Evolutionary conservation across 148 eudicot species (phyloP).

Genomic region (Silene latifolia): DNA sequence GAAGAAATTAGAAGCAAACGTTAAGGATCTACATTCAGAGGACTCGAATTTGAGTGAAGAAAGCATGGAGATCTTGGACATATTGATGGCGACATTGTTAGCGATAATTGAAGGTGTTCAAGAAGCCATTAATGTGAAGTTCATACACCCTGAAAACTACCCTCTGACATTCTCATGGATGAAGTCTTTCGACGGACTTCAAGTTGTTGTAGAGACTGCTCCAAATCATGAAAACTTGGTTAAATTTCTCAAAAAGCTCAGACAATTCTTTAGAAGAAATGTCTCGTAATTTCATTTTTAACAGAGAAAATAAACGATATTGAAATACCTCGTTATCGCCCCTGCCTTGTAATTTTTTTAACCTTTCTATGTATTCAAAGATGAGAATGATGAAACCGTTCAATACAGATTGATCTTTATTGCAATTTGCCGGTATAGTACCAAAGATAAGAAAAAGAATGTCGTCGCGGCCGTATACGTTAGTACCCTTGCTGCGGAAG

Average conservation of each 20-base stretch:
- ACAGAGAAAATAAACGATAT: too few relatives aligned
- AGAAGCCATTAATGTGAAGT: conserved; percentile 22
- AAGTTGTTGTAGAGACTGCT: conserved; percentile 16
- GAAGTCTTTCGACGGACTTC: conserved; percentile 13
- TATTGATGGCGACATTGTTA: conserved; percentile 26
- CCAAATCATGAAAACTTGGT: conserved; percentile 26
- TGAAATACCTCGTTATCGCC: too few relatives aligned
- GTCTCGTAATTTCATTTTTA: not conserved
- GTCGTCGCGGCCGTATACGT: too few relatives aligned
- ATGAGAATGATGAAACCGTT: too few relatives aligned
- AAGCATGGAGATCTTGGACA: conserved; percentile 24
- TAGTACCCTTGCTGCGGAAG: too few relatives aligned
- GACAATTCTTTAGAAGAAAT: conserved; percentile 21
- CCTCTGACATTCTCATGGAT: conserved; percentile 28
- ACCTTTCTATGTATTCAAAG: too few relatives aligned
- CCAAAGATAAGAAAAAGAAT: too few relatives aligned
- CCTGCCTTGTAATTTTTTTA: too few relatives aligned
- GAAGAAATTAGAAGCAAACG: conserved; percentile 32
- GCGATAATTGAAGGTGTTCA: conserved; percentile 26
- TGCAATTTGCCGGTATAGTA: too few relatives aligned
- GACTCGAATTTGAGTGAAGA: not conserved
- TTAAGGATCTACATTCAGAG: conserved; percentile 15
- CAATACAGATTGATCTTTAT: too few relatives aligned
- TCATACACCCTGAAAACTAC: conserved; percentile 17
- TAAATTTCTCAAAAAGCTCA: conserved; percentile 19